phyloP scores from a whole-genome alignment of 1,139 yeast species.

The Kurtzmaniella quercitrusa region DNA sequence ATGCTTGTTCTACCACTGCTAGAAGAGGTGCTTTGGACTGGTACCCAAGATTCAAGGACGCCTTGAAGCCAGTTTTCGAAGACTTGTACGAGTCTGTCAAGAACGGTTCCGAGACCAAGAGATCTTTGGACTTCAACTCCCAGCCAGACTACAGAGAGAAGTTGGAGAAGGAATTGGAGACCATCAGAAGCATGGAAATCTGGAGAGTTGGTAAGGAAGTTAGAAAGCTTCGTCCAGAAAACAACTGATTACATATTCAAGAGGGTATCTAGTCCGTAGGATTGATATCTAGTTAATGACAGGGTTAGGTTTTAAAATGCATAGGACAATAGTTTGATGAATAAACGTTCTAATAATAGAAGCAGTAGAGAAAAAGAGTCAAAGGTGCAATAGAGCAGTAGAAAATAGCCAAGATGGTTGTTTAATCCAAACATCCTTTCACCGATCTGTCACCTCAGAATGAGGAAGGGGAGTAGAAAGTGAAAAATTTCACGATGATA shows the following conservation, averaged over 20 bases:
- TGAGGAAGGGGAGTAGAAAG: no score
- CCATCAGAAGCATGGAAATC: slow-evolving; percentile 96
- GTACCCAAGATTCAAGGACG: slow-evolving; percentile 99
- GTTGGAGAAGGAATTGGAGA: slow-evolving; percentile 88
- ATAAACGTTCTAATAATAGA: slow-evolving; percentile 27
- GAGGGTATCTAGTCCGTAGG: slow-evolving; percentile 3
- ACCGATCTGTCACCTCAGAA: no score
- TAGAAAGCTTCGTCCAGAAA: slow-evolving; percentile 98
- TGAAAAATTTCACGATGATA: no score
- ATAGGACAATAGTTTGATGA: slow-evolving; percentile 38
- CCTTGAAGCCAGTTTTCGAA: slow-evolving; percentile 96
- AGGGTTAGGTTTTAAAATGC: slow-evolving; percentile 11
- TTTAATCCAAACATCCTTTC: no score
- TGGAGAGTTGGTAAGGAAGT: slow-evolving; percentile 99
- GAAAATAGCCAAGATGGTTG: no score
- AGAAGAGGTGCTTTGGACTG: slow-evolving; percentile 99
- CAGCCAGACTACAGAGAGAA: slow-evolving; percentile 96
- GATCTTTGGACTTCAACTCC: slow-evolving; percentile 97
- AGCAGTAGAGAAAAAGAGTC: neutral
- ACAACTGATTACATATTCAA: slow-evolving; percentile 53
- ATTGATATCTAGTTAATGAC: slow-evolving; percentile 2
- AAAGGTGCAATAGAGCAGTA: no score
- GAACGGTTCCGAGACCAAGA: slow-evolving; percentile 96
- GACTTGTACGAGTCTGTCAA: slow-evolving; percentile 92
- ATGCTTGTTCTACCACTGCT: slow-evolving; percentile 99